Percentiles rank a stretch among this genome's conserved stretches.
Conservation (phyloP, 164 flowering plant genomes). For the Vitis amurensis region DNA sequence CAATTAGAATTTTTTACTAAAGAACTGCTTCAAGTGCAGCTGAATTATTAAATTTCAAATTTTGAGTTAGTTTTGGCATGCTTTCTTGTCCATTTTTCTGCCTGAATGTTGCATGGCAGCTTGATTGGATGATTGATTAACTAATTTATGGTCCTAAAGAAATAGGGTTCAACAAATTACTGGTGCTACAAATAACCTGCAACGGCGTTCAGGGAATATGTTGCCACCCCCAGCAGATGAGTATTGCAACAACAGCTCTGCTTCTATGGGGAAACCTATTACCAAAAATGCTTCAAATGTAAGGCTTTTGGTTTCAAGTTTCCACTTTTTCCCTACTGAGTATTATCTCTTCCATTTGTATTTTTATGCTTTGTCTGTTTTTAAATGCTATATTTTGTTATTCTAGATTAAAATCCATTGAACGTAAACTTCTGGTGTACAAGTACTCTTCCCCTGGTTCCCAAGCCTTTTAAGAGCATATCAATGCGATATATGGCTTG, state of each 20-base stretch:
- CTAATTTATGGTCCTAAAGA: conserved; percentile 35
- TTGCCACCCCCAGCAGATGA: conserved; percentile 67
- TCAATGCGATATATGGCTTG: too few relatives aligned
- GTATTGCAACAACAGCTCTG: conserved; percentile 30
- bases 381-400: too few relatives aligned
- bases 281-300: conserved; percentile 50
- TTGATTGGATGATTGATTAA: conserved; percentile 3
- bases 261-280: conserved; percentile 39
- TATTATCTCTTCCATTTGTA: neutral
- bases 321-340: neutral
- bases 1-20: neutral
- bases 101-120: neutral
- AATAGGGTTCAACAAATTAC: conserved; percentile 68
- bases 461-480: too few relatives aligned
- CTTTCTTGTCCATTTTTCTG: neutral
- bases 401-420: too few relatives aligned
- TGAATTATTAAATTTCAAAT: neutral
- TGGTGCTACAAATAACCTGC: conserved; percentile 45
- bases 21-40: neutral
- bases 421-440: too few relatives aligned
- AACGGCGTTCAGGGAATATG: conserved; percentile 52
- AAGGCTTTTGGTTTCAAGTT: conserved; percentile 22
- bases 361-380: neutral
- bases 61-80: too few relatives aligned
- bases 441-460: too few relatives aligned